These are phyloP conservation scores for Chondrus crispus DNA, from an alignment of 23 red algal genomes.

Conservation along the genomic window DNA sequence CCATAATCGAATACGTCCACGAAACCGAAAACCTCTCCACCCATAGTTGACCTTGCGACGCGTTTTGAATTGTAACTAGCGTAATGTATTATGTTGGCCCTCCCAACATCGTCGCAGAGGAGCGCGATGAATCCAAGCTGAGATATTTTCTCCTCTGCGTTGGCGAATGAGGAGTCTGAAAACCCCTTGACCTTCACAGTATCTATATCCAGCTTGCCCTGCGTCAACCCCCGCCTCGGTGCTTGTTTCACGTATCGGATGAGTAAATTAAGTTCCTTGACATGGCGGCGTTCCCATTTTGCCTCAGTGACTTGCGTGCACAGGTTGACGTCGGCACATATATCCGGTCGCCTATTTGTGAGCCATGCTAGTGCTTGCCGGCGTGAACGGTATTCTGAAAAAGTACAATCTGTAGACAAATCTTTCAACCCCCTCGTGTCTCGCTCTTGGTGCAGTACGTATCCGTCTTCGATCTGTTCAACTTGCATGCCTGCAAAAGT, in stretches of 20 bases:
- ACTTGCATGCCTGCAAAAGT: background rate
- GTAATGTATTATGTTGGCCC: conserved; percentile 1
- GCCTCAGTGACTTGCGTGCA: conserved; percentile 9
- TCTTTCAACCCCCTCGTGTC: background rate
- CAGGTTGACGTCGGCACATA: background rate
- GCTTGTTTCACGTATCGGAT: background rate
- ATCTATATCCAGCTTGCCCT: background rate
- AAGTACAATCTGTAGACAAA: background rate
- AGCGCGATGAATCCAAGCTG: conserved; percentile 30
- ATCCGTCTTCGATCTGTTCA: too few species aligned
- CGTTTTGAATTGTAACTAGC: background rate
- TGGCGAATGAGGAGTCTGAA: conserved; percentile 8
- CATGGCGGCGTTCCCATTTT: background rate
- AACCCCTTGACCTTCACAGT: conserved; percentile 6
- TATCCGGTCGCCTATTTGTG: background rate
- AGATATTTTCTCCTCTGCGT: background rate
- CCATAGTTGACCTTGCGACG: conserved; percentile 14
- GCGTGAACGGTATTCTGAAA: background rate
- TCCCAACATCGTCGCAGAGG: background rate
- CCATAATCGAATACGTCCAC: conserved; percentile 19
- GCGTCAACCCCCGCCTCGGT: background rate
- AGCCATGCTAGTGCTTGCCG: background rate
- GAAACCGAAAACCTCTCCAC: conserved; percentile 36
- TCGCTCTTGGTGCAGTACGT: background rate
- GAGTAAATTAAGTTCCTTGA: background rate